These are phyloP conservation scores for Prunus kanzakura DNA, from an alignment of 306 rosid genomes.

Conservation along the genomic window DNA sequence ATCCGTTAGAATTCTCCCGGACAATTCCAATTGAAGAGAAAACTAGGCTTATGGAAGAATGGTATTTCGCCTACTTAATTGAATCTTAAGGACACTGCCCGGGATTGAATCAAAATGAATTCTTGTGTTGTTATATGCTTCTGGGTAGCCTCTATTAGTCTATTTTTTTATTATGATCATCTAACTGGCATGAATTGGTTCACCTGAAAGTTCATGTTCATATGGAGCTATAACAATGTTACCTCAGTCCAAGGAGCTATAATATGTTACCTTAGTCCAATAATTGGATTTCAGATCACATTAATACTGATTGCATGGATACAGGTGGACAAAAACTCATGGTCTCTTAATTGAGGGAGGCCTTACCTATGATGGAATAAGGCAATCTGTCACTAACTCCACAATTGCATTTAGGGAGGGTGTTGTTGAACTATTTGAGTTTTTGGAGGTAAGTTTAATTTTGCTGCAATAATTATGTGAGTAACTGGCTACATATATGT, in stretches of 20 bases:
- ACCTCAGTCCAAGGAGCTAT: background rate
- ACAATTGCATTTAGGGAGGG: conserved; percentile 91
- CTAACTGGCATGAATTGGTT: background rate
- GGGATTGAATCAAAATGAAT: background rate
- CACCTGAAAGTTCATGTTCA: background rate
- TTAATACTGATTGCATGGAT: conserved; percentile 12
- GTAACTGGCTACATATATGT: background rate
- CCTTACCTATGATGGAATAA: conserved; percentile 62
- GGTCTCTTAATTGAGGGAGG: conserved; percentile 89
- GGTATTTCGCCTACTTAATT: conserved; percentile 36
- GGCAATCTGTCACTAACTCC: conserved; percentile 71
- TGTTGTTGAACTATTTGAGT: conserved; percentile 73
- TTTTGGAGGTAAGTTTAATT: conserved; percentile 56
- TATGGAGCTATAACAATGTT: background rate
- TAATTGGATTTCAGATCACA: background rate
- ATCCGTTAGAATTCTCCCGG: conserved; percentile 81
- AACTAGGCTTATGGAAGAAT: conserved; percentile 91
- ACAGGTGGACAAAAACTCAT: conserved; percentile 93
- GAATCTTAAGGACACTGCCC: background rate
- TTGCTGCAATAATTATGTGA: background rate
- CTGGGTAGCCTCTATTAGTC: background rate
- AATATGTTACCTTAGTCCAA: background rate
- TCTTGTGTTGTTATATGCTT: background rate
- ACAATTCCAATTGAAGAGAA: conserved; percentile 71
- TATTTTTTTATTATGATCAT: background rate